These are phyloP conservation scores for Nicotiana knightiana DNA, from an alignment of 257 asterid genomes.

Conservation along the genomic window DNA sequence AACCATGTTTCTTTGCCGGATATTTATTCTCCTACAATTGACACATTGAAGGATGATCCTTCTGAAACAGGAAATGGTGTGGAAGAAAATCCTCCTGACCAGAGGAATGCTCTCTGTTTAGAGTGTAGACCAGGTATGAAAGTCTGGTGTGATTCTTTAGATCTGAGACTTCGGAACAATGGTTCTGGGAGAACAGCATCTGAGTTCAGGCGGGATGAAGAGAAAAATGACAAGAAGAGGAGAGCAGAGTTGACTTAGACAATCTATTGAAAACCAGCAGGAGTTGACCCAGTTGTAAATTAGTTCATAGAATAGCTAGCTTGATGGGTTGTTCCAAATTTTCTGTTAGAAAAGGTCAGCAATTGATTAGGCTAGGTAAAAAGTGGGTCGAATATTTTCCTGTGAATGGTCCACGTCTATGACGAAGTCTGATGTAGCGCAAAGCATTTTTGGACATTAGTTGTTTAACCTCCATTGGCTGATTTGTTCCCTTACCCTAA, in stretches of 20 bases:
- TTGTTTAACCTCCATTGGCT: not conserved
- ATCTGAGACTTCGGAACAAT: conserved; percentile 55
- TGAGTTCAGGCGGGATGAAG: conserved; percentile 70
- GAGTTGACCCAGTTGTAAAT: conserved; percentile 86
- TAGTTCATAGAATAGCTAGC: conserved; percentile 30
- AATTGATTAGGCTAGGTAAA: not conserved
- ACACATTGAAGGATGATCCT: conserved; percentile 71
- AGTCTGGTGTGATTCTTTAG: conserved; percentile 62
- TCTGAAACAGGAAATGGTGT: conserved; percentile 49
- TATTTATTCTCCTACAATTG: conserved; percentile 79
- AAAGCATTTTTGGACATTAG: conserved; percentile 50
- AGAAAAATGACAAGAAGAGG: conserved; percentile 81
- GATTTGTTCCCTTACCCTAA: not conserved
- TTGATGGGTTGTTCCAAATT: not conserved
- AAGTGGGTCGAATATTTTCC: conserved; percentile 28
- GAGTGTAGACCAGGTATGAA: conserved; percentile 59
- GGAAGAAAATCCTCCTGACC: conserved; percentile 37
- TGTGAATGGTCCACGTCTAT: conserved; percentile 47
- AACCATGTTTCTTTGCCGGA: conserved; percentile 50
- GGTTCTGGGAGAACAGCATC: conserved; percentile 37
- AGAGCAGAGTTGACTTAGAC: conserved; percentile 75
- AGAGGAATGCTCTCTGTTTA: conserved; percentile 52
- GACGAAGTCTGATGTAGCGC: conserved; percentile 36
- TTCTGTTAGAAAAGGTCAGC: not conserved
- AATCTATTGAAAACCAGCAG: conserved; percentile 66